These are phyloP conservation scores for Penicillium sp. DNA, from an alignment of 2,329 filamentous ascomycete genomes.

Conservation along the genomic window DNA sequence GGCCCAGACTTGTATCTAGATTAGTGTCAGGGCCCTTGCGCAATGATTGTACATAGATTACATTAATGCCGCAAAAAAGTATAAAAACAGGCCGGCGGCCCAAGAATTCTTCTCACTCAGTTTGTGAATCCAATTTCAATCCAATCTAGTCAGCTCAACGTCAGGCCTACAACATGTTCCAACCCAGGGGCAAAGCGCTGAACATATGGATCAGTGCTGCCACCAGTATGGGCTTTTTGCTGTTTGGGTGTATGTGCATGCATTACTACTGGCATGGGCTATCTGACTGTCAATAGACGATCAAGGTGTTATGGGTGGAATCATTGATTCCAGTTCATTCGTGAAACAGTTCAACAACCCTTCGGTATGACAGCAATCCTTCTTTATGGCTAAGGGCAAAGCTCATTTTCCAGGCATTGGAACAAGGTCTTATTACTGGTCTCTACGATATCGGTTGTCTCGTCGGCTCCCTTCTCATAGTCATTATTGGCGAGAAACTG, in stretches of 20 bases:
- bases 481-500: neutral
- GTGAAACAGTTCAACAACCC: neutral
- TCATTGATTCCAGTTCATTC: neutral
- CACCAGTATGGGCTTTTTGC: neutral
- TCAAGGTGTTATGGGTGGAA: neutral
- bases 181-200: neutral
- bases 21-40: too few relatives aligned
- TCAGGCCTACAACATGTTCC: neutral
- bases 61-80: neutral
- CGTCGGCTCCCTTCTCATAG: neutral
- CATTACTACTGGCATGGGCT: neutral
- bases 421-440: neutral
- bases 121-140: neutral
- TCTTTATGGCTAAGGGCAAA: neutral
- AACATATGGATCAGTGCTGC: neutral
- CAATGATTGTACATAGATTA: too few relatives aligned
- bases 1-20: too few relatives aligned
- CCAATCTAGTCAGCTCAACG: neutral
- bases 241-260: neutral
- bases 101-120: neutral
- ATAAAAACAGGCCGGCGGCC: neutral
- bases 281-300: neutral
- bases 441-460: neutral
- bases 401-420: neutral
- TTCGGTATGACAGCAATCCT: neutral